Evolutionary conservation across 371 early-diverging fungal genomes (phyloP).

Genomic region (Nosema bombycis): DNA sequence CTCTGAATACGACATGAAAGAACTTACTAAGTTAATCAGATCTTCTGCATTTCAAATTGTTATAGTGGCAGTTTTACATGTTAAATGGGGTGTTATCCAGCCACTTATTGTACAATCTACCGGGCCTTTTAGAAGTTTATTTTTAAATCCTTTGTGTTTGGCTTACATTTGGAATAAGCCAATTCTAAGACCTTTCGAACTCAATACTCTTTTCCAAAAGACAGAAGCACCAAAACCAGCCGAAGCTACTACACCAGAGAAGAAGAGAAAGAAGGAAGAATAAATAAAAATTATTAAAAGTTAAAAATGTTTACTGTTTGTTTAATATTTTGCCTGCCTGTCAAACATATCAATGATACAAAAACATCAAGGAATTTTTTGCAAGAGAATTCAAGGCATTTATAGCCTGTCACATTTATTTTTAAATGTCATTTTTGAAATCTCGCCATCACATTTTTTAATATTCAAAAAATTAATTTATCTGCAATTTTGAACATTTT

Average conservation of each 20-base stretch:
- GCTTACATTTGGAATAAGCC: constrained; percentile 58
- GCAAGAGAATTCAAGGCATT: too few relatives aligned
- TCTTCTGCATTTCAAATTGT: constrained; percentile 43
- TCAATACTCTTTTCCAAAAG: constrained; percentile 58
- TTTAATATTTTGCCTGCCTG: neutral
- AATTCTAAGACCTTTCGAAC: constrained; percentile 65
- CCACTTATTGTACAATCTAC: constrained; percentile 58
- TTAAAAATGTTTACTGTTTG: constrained; percentile 3
- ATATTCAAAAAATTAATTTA: too few relatives aligned
- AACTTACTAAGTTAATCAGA: constrained; percentile 49
- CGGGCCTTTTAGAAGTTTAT: constrained; percentile 53
- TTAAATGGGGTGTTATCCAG: constrained; percentile 55
- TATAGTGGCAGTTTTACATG: constrained; percentile 53
- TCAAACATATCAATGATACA: too few relatives aligned
- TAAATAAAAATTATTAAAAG: constrained; percentile 29
- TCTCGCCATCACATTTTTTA: too few relatives aligned
- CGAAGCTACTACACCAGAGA: constrained; percentile 16
- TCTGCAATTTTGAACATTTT: too few relatives aligned
- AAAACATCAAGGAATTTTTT: too few relatives aligned
- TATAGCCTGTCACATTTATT: too few relatives aligned
- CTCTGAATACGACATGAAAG: constrained; percentile 62
- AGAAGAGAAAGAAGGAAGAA: constrained; percentile 50
- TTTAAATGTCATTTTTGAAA: too few relatives aligned
- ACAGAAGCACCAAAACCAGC: neutral
- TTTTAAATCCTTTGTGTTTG: constrained; percentile 62